Evolutionary conservation across 352 stramenopile genomes (phyloP), one percentile per base, ranked within the genome.

Genomic region (Phytophthora pluvialis): DNA sequence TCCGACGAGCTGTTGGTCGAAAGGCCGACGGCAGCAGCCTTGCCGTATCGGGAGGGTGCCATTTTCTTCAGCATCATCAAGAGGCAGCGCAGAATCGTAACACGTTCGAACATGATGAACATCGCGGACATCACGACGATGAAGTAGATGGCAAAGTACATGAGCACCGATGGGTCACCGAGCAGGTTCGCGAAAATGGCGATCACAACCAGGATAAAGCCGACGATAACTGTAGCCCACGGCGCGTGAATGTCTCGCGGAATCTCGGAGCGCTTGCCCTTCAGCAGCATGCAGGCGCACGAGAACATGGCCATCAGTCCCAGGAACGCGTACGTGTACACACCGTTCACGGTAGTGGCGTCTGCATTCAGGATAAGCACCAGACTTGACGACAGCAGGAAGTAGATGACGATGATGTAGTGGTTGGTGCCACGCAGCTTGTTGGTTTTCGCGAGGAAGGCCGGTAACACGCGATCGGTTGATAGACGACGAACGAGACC

Each of bases 251-350:
- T 75, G 6, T 89, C 82, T 16, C 86, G 73, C 0, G 86, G 89
- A 33, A 97, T 86, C 21, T 82, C 76, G 8, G 80, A 76, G 15
- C 89, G 73, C 64, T 97, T 97, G 48, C 80, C 67, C 66, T 97
- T 97, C 28, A 97, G 81, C 28, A 94, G 36, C 59, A 96, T 91
- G 38, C 84, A 92, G 21, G 86, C 89, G 36, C 74, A 72, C 10
- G 87, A 78, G 60, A 97, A 97, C 53, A 97, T 78, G 5, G 67
- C 72, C 81, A 97, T 94, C 3, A 97, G 62, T 0, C 77, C 79
- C 1, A 97, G 60, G 56, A 97, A 97, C 18, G 89, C 80, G 57
- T 90, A 93, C 38, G 81, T 90, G 63, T 94, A 97, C n/a, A 97
- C 90, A 11, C 87, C 86, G 10, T 77, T 75, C 6, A 97, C 69